phyloP scores from a whole-genome alignment of 2,329 filamentous ascomycete species.

The Aspergillus fischeri region DNA sequence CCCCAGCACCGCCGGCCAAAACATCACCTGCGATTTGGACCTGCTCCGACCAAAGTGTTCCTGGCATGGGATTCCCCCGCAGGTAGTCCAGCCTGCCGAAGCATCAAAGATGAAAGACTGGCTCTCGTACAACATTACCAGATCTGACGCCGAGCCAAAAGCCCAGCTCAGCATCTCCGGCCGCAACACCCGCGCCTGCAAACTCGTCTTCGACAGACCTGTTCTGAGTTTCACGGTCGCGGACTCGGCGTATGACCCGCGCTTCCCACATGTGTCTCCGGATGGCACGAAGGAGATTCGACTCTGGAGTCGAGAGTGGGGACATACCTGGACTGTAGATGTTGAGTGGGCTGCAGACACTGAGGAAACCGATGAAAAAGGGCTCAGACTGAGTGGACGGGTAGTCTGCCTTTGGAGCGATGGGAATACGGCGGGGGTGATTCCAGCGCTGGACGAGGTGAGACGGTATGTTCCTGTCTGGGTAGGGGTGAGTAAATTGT shows the following conservation, averaged over 20 bases:
- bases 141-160: slow-evolving; percentile 31
- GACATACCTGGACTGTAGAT: slow-evolving; percentile 70
- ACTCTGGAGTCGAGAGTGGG: slow-evolving; percentile 80
- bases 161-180: slow-evolving; percentile 66
- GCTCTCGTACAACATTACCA: slow-evolving; percentile 61
- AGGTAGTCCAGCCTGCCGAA: slow-evolving; percentile 50
- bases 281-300: slow-evolving; percentile 65
- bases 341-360: slow-evolving; percentile 53
- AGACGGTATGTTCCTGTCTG: slow-evolving; percentile 72
- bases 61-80: slow-evolving; percentile 66
- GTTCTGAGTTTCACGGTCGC: slow-evolving; percentile 62
- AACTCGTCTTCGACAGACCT: slow-evolving; percentile 65
- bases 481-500: slow-evolving; percentile 70
- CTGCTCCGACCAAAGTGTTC: slow-evolving; percentile 56
- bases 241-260: slow-evolving; percentile 57
- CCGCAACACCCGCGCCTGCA: slow-evolving; percentile 73
- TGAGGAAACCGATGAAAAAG: slow-evolving; percentile 23
- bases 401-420: slow-evolving; percentile 87
- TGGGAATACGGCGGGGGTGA: slow-evolving; percentile 64
- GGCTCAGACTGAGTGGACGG: slow-evolving; percentile 56
- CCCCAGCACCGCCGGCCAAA: slow-evolving; percentile 64
- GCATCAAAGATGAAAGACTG: slow-evolving; percentile 53
- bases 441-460: slow-evolving; percentile 81
- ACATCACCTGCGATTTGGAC: slow-evolving; percentile 50
- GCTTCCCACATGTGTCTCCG: slow-evolving; percentile 62